Conservation (phyloP, 2,329 filamentous ascomycete genomes). For the Hypoxylon sp. region DNA sequence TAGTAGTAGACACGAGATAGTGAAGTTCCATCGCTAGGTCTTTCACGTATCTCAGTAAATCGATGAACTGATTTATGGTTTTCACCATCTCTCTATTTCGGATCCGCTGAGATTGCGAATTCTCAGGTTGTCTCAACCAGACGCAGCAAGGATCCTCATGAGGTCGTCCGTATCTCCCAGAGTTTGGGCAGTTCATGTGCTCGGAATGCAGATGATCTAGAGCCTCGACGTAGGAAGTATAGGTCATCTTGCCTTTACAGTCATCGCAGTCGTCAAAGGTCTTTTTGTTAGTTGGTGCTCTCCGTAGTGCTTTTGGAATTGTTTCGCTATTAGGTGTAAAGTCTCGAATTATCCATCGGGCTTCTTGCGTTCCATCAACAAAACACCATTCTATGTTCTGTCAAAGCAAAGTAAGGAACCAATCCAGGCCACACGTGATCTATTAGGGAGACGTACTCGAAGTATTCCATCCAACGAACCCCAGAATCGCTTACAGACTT, state of each 20-base stretch:
- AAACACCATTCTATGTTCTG: slow-evolving; percentile 6
- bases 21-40: slow-evolving; percentile 10
- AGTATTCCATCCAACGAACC: slow-evolving; percentile 6
- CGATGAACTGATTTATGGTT: slow-evolving; percentile 1
- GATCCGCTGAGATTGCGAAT: not conserved
- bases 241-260: slow-evolving; percentile 1
- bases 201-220: slow-evolving; percentile 12
- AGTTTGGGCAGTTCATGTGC: not conserved
- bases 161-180: not conserved
- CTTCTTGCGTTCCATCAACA: not conserved
- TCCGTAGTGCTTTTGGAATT: slow-evolving; percentile 7
- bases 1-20: slow-evolving; percentile 10
- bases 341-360: slow-evolving; percentile 3
- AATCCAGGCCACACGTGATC: no score
- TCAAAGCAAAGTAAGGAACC: not conserved
- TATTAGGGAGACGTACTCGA: not conserved
- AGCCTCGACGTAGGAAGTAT: not conserved
- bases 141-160: slow-evolving; percentile 8
- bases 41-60: not conserved
- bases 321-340: slow-evolving; percentile 5
- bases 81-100: not conserved
- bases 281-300: slow-evolving; percentile 7
- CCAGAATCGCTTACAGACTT: slow-evolving; percentile 9
- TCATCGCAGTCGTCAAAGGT: not conserved
- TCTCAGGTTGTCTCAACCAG: not conserved